Evolutionary conservation across 2,329 filamentous ascomycete species (phyloP), one percentile per base, ranked within the genome.

Genomic region (Orbilia blumenaviensis): DNA sequence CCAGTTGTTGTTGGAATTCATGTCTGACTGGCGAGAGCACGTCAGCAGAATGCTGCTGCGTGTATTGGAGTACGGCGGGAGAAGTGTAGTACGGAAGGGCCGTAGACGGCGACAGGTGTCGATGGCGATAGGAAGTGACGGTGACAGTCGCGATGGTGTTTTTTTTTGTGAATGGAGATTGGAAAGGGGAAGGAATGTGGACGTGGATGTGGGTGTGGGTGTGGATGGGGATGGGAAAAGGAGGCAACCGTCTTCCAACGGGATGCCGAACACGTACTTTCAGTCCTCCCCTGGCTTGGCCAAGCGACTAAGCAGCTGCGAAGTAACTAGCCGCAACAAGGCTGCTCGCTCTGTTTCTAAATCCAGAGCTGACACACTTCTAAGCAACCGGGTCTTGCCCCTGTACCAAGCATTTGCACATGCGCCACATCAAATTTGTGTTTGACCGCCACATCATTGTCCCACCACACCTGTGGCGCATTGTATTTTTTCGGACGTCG

Each of bases 1-100:
- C 72, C 72, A 76, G 72, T 60, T 48, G 61, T 54, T 54, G 48
- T 56, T 56, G 41, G 64, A 69, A 23, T 76, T 68, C 72, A 76
- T 76, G 44, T n/a, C n/a, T n/a, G n/a, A 41, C 48, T 9, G 21
- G 60, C 42, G 18, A n/a, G 25, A 16, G 23, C 27, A 48, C 41
- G 41, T 16, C 27, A 41, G 44, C 27, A 18, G 48, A 6, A 12
- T 14, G 23, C 27, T 3, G 48, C 4, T 29, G 18, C 10, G 41
- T 44, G 3, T 18, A 6, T 18, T 44, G 12, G 10, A 7, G 5
- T 12, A n/a, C 8, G 34, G 8, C 16, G 32, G 12, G 12, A 16
- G 32, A n/a, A 60, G 14, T 5, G 23, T n/a, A 14, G 23, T 14
- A n/a, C n/a, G 36, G 36, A n/a, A n/a, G n/a, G 6, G 32, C 1